phyloP scores from a whole-genome alignment of 1,284 basidiomycete genomes.

The Sanghuangporus weigelae region DNA sequence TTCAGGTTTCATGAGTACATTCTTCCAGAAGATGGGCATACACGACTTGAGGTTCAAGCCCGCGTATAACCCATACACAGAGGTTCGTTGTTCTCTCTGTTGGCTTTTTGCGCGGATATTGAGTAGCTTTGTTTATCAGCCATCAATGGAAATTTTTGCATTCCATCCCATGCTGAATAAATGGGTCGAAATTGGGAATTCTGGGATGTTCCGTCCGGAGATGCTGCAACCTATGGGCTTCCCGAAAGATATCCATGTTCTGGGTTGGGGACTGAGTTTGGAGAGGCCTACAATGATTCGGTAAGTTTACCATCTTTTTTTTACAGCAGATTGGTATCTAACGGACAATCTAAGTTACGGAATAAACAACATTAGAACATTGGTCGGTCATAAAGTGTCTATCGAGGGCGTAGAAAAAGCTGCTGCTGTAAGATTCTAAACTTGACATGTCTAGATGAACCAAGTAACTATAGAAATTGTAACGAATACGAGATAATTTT shows the following conservation, averaged over 20 bases:
- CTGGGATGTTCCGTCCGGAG: constrained; percentile 99
- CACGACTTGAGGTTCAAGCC: constrained; percentile 95
- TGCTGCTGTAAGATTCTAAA: constrained; percentile 83
- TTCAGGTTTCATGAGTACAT: constrained; percentile 93
- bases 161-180: constrained; percentile 93
- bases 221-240: constrained; percentile 99
- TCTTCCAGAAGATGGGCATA: constrained; percentile 98
- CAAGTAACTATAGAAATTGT: background rate
- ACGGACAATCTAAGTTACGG: constrained; percentile 48
- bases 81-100: constrained; percentile 46
- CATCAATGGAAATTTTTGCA: constrained; percentile 98
- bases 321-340: constrained; percentile 13
- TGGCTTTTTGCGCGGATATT: constrained; percentile 8
- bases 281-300: constrained; percentile 99
- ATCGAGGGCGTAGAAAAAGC: constrained; percentile 86
- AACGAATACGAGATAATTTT: background rate
- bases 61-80: constrained; percentile 95
- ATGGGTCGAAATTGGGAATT: constrained; percentile 96
- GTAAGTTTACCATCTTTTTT: constrained; percentile 37
- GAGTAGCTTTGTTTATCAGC: constrained; percentile 40
- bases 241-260: constrained; percentile 93
- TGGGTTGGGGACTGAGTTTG: constrained; percentile 94
- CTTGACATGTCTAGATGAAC: background rate
- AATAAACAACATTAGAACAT: constrained; percentile 94
- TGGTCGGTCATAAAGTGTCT: constrained; percentile 96